Percentiles rank a stretch among this genome's conserved stretches.
Conservation (phyloP, 78 protist species). For the Acrasis kona region DNA sequence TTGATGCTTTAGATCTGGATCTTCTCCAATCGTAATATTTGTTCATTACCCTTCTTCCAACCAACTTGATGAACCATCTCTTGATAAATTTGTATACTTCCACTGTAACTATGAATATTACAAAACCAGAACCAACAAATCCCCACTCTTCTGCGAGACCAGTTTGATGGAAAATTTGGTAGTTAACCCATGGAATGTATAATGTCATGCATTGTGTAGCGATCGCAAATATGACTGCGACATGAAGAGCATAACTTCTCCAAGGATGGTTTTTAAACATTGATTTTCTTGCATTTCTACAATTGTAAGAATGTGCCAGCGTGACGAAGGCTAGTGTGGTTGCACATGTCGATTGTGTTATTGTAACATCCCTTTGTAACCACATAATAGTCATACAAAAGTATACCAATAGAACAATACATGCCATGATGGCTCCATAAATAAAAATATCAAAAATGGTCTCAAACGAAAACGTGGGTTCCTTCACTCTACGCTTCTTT, state of each 20-base stretch:
- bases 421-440: background rate
- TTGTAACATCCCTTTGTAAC: background rate
- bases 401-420: background rate
- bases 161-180: background rate
- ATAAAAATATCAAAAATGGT: background rate
- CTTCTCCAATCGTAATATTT: no score
- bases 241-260: background rate
- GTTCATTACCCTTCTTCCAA: no score
- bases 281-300: background rate
- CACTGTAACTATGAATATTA: background rate
- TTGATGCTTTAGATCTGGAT: no score
- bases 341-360: background rate
- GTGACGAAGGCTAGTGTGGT: background rate
- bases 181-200: background rate
- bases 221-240: background rate
- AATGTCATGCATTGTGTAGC: background rate
- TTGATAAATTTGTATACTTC: background rate
- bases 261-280: background rate
- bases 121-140: background rate
- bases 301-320: slow-evolving; percentile 8
- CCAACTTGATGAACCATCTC: background rate
- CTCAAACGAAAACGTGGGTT: background rate
- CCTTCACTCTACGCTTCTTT: no score
- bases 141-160: background rate
- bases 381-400: background rate